phyloP scores from a whole-genome alignment of 2,329 filamentous ascomycete species.

The Colletotrichum noveboracense region DNA sequence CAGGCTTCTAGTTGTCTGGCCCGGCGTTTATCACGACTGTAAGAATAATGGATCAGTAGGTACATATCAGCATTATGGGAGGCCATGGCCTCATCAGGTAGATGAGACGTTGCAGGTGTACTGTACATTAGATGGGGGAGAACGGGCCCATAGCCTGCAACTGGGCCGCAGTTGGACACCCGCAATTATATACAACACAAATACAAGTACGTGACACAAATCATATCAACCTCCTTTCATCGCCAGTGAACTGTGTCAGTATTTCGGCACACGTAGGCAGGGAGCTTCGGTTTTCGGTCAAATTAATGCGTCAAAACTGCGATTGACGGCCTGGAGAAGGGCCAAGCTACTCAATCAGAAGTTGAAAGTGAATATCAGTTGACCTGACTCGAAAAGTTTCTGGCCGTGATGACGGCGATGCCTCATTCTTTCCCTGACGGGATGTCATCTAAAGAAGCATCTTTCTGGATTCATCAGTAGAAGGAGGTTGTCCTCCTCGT shows the following conservation, averaged over 20 bases:
- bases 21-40: constrained; percentile 9
- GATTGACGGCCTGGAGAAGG: rapidly evolving
- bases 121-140: constrained; percentile 1
- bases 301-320: not conserved
- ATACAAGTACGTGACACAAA: constrained; percentile 3
- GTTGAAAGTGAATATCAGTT: not conserved
- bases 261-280: rapidly evolving
- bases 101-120: not conserved
- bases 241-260: not conserved
- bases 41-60: constrained; percentile 18
- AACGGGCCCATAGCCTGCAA: not conserved
- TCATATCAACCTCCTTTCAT: not conserved
- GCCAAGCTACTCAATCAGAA: rapidly evolving
- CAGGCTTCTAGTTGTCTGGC: not conserved
- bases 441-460: rapidly evolving
- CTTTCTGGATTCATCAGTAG: not conserved
- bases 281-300: not conserved
- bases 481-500: not conserved
- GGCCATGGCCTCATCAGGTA: not conserved
- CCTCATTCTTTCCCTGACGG: not conserved
- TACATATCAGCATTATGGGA: not conserved
- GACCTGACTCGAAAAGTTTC: not conserved
- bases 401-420: not conserved
- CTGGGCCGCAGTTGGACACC: not conserved
- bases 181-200: constrained; percentile 2